Evolutionary conservation across 805 yeast species (phyloP), one percentile per base, ranked within the genome.

Genomic region (Suhomyces sp.): DNA sequence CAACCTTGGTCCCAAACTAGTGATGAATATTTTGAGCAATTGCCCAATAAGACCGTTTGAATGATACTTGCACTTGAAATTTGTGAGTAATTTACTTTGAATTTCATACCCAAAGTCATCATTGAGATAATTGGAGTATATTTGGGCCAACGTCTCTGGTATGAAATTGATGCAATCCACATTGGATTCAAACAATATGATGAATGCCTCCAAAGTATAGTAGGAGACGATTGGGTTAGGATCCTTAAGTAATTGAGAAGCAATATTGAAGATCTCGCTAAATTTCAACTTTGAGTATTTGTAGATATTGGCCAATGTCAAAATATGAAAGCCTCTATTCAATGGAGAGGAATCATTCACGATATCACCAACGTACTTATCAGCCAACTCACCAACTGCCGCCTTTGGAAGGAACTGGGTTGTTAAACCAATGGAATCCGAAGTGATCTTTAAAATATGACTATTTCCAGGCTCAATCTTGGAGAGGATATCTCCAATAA

Each of bases 201-300:
- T 58, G 27, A 83, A 53, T 0, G 93, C 74, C 30, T 73, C 74
- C 46, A 88, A 54, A 1, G 91, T 70, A 71, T 88, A 82, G 36
- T 76, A 72, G 53, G 86, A 90, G 12, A 93, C 88, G 1, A 77
- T 63, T 0, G 96, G 96, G 53, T 90, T 91, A 0, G 96, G 90
- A 56, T 91, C 98, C 14, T 63, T 63, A 4, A 81, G 56, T 19
- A 91, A 65, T 11, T 84, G 79, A 24, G 72, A 56, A 2, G 80
- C 51, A 4, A 87, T 77, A 22, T 78, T 79, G 38, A 72, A 65
- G 3, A 82, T 72, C 4, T 74, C 65, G 19, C 35, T 45, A 31
- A 60, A 62, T 1, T 65, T 66, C 13, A 39, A 15, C n/a, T 53
- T 56, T 4, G 60, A 51, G 28, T 47, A 31, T 23, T 52, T 41